Evolutionary conservation across 2,329 filamentous ascomycete species (phyloP).

Genomic region (Aspergillus quadricinctus): DNA sequence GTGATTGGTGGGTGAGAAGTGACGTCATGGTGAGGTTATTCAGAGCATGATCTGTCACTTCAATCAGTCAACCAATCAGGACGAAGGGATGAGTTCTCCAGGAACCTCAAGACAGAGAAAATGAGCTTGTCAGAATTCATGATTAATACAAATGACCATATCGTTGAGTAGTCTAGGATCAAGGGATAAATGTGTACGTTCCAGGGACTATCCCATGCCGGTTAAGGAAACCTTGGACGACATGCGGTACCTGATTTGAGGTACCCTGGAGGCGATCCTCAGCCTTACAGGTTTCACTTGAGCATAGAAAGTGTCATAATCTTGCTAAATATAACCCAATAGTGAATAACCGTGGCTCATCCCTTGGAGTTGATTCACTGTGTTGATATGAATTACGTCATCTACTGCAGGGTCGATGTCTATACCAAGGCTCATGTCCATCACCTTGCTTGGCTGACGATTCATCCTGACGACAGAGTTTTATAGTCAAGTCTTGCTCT

Average conservation of each 20-base stretch:
- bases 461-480: background rate
- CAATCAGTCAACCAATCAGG: background rate
- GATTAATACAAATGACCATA: background rate
- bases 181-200: too few species aligned
- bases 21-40: background rate
- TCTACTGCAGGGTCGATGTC: background rate
- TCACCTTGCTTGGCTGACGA: background rate
- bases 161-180: too few species aligned
- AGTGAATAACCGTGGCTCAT: too few species aligned
- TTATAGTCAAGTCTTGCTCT: too few species aligned
- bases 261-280: background rate
- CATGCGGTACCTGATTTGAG: too few species aligned
- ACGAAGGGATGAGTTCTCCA: too few species aligned
- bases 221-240: too few species aligned
- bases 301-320: too few species aligned
- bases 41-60: background rate
- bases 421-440: background rate
- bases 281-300: background rate
- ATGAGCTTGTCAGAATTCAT: background rate
- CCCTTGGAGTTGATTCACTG: too few species aligned
- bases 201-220: too few species aligned
- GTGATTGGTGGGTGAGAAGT: background rate
- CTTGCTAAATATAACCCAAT: too few species aligned
- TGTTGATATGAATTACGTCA: background rate
- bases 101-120: too few species aligned